Conservation (phyloP, 257 asterid species). For the Paulownia fortunei region DNA sequence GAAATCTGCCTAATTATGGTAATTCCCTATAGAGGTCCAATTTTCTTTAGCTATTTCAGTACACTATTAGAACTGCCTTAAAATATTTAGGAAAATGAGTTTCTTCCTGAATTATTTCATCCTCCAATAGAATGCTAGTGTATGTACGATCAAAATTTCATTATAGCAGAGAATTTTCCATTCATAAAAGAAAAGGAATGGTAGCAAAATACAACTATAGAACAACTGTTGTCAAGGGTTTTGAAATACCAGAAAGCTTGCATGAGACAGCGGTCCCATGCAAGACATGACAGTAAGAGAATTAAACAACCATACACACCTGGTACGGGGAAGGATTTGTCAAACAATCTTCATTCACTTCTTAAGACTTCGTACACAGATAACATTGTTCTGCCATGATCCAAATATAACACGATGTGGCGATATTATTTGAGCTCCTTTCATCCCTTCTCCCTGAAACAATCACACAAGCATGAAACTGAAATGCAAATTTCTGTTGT, state of each 20-base stretch:
- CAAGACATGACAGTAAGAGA: neutral
- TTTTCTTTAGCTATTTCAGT: neutral
- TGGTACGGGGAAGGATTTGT: neutral
- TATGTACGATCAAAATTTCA: neutral
- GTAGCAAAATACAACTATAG: too few relatives aligned
- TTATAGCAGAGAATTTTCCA: neutral
- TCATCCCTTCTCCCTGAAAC: neutral
- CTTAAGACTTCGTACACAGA: neutral
- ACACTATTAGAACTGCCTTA: neutral
- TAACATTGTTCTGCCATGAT: neutral
- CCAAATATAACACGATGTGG: neutral
- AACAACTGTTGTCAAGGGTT: too few relatives aligned
- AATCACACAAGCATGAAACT: too few relatives aligned
- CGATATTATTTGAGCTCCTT: neutral
- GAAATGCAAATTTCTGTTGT: neutral
- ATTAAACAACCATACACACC: neutral
- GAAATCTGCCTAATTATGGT: neutral
- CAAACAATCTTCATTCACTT: neutral
- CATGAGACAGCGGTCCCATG: neutral
- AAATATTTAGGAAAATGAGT: neutral
- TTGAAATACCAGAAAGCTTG: too few relatives aligned
- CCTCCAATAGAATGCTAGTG: neutral
- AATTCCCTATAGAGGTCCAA: neutral
- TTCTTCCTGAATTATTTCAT: neutral
- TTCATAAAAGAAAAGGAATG: neutral